These are phyloP conservation scores for Hordeum pubiflorum DNA, from an alignment of 202 grass and related monocot species.

Conservation along the genomic window DNA sequence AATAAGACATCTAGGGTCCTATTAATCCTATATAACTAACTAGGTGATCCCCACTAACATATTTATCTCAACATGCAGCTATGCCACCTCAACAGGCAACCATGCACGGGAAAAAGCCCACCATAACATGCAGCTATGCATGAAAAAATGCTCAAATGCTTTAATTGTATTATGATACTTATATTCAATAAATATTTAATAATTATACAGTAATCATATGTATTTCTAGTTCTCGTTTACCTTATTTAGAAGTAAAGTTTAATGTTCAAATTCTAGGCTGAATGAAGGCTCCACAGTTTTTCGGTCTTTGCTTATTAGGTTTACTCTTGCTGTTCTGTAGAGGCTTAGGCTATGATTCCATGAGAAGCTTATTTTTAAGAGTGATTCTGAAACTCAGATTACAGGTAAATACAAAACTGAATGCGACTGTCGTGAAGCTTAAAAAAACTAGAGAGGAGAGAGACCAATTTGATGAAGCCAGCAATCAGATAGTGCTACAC, in stretches of 20 bases:
- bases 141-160: too few relatives aligned
- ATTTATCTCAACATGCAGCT: too few relatives aligned
- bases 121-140: too few relatives aligned
- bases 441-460: slow-evolving; percentile 97
- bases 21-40: neutral
- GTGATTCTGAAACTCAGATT: slow-evolving; percentile 59
- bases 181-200: too few relatives aligned
- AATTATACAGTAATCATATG: too few relatives aligned
- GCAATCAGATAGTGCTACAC: slow-evolving; percentile 76
- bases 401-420: slow-evolving; percentile 81
- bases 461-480: slow-evolving; percentile 94
- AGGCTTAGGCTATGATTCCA: slow-evolving; percentile 26
- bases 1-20: neutral
- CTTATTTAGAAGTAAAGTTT: slow-evolving; percentile 4
- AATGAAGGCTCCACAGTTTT: neutral
- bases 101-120: too few relatives aligned
- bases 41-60: too few relatives aligned
- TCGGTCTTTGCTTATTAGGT: neutral
- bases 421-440: slow-evolving; percentile 45
- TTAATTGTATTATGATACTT: too few relatives aligned
- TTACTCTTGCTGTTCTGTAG: slow-evolving; percentile 10
- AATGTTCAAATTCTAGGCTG: neutral
- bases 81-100: too few relatives aligned
- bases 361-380: slow-evolving; percentile 32
- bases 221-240: neutral